These are phyloP conservation scores for Coemansia sp. DNA, from an alignment of 192 early-diverging fungal genomes.

Conservation along the genomic window DNA sequence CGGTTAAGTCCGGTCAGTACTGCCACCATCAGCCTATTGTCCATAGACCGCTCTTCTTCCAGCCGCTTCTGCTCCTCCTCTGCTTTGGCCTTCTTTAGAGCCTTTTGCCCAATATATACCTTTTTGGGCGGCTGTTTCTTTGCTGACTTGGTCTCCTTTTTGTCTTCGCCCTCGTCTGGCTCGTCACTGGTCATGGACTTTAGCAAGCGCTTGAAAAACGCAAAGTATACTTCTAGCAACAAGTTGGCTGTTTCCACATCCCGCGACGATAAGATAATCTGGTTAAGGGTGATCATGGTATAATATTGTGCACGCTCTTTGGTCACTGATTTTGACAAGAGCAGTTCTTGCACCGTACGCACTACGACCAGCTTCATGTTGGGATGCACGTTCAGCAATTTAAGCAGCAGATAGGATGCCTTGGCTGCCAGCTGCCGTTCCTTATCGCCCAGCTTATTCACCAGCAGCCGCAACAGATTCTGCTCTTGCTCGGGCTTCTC, in stretches of 20 bases:
- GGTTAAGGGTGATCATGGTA: slow-evolving; percentile 86
- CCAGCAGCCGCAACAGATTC: slow-evolving; percentile 84
- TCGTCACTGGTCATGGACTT: slow-evolving; percentile 54
- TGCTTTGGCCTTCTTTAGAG: slow-evolving; percentile 49
- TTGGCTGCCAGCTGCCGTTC: slow-evolving; percentile 86
- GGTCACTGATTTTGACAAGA: slow-evolving; percentile 68
- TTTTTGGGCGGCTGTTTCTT: slow-evolving; percentile 19
- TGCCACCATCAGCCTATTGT: slow-evolving; percentile 81
- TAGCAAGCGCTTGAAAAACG: slow-evolving; percentile 81
- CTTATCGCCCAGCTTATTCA: slow-evolving; percentile 94
- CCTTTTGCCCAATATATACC: slow-evolving; percentile 49
- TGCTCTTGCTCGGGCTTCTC: slow-evolving; percentile 96
- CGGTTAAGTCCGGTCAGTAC: slow-evolving; percentile 94
- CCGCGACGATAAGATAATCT: slow-evolving; percentile 76
- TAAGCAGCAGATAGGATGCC: slow-evolving; percentile 70
- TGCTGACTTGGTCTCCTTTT: slow-evolving; percentile 16
- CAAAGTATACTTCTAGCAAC: slow-evolving; percentile 89
- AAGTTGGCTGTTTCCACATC: slow-evolving; percentile 76
- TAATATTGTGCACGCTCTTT: slow-evolving; percentile 86
- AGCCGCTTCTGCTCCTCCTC: slow-evolving; percentile 48
- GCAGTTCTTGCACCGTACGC: slow-evolving; percentile 80
- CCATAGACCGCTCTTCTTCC: slow-evolving; percentile 49
- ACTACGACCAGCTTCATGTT: slow-evolving; percentile 88
- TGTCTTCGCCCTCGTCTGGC: slow-evolving; percentile 43
- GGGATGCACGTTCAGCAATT: slow-evolving; percentile 72